These are phyloP conservation scores for Brassica juncea DNA, from an alignment of 345 rosid species.

Conservation along the genomic window DNA sequence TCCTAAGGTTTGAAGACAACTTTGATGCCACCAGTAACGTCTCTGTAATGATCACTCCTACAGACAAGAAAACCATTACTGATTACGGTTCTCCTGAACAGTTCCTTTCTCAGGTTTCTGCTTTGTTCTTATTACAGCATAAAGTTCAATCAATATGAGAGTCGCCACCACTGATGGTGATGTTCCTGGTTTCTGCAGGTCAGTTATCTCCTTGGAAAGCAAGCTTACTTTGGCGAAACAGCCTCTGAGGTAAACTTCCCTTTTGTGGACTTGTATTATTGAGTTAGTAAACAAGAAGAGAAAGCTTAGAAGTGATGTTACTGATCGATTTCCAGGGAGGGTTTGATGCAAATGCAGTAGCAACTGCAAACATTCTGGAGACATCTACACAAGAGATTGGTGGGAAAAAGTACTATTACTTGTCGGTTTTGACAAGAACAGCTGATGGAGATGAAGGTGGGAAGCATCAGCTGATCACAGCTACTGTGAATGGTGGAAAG, in stretches of 20 bases:
- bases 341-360: slow-evolving; percentile 68
- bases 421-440: slow-evolving; percentile 83
- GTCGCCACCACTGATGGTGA: background rate
- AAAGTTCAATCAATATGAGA: slow-evolving; percentile 3
- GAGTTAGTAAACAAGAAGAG: background rate
- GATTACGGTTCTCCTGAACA: slow-evolving; percentile 80
- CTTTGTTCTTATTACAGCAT: background rate
- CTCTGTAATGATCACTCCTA: slow-evolving; percentile 67
- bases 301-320: background rate
- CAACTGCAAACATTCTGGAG: slow-evolving; percentile 84
- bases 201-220: slow-evolving; percentile 82
- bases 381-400: slow-evolving; percentile 37
- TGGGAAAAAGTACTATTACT: slow-evolving; percentile 62
- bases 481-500: slow-evolving; percentile 37
- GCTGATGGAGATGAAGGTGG: slow-evolving; percentile 99
- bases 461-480: slow-evolving; percentile 78
- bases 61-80: slow-evolving; percentile 82
- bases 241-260: slow-evolving; percentile 63
- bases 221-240: slow-evolving; percentile 66
- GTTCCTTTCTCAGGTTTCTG: slow-evolving; percentile 63
- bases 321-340: slow-evolving; percentile 60
- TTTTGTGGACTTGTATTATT: background rate
- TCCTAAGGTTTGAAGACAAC: slow-evolving; percentile 87
- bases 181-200: slow-evolving; percentile 53
- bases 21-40: slow-evolving; percentile 67